Evolutionary conservation across 2,329 filamentous ascomycete species (phyloP).

Genomic region (Trichoderma koningiopsis): DNA sequence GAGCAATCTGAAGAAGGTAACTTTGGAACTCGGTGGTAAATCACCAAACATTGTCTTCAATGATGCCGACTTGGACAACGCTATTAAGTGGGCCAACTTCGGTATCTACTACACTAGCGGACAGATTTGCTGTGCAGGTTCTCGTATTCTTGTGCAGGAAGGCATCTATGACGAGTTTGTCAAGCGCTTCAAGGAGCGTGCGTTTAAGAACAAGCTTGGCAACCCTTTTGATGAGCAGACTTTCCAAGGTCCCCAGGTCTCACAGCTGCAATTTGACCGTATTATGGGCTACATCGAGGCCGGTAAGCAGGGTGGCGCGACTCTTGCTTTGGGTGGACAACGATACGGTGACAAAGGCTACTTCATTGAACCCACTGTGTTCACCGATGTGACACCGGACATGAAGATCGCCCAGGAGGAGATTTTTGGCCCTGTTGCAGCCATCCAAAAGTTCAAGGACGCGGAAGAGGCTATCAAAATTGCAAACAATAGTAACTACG

Average conservation of each 20-base stretch:
- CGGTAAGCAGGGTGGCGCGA: constrained; percentile 61
- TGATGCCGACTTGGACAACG: constrained; percentile 75
- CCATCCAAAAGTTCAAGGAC: constrained; percentile 48
- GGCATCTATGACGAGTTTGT: constrained; percentile 87
- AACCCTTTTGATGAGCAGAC: constrained; percentile 78
- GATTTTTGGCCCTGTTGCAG: constrained; percentile 42
- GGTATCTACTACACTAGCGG: constrained; percentile 68
- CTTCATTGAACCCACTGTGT: constrained; percentile 71
- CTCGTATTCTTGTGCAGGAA: constrained; percentile 84
- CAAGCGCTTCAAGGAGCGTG: constrained; percentile 75
- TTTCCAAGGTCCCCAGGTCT: constrained; percentile 88
- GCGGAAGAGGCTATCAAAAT: constrained; percentile 52
- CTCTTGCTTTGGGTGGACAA: constrained; percentile 57
- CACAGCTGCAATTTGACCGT: constrained; percentile 81
- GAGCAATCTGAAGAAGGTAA: constrained; percentile 82
- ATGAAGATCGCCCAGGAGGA: constrained; percentile 32
- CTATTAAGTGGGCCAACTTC: constrained; percentile 77
- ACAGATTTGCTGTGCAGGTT: constrained; percentile 73
- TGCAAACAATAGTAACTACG: constrained; percentile 53
- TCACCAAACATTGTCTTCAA: constrained; percentile 79
- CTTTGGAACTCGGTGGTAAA: constrained; percentile 78
- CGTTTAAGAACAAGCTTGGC: constrained; percentile 73
- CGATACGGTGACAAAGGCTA: constrained; percentile 66
- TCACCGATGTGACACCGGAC: constrained; percentile 51
- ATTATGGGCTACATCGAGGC: constrained; percentile 82